Evolutionary conservation across 228 moss, liverwort and hornwort species (phyloP).

Genomic region (Sphagnum fallax): DNA sequence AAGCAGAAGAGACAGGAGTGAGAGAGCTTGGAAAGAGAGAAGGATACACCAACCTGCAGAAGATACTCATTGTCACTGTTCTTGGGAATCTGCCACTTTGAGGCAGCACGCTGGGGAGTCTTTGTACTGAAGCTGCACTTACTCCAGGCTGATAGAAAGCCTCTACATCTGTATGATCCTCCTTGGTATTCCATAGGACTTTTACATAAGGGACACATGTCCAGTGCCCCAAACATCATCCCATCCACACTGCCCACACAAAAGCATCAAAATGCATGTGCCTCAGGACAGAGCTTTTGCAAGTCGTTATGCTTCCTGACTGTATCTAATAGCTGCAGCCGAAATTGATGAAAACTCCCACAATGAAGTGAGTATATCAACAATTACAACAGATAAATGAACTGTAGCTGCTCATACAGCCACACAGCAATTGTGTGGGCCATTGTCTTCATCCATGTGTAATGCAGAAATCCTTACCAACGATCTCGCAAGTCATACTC

Average conservation of each 20-base stretch:
- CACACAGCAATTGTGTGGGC: no score
- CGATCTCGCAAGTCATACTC: conserved; percentile 88
- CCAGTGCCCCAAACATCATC: conserved; percentile 78
- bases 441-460: no score
- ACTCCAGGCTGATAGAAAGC: conserved; percentile 90
- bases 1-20: not conserved
- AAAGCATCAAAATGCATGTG: not conserved
- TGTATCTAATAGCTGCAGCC: no score
- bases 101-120: conserved; percentile 46
- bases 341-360: not conserved
- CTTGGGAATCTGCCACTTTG: conserved; percentile 71
- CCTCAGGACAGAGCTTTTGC: not conserved
- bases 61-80: conserved; percentile 64
- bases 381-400: no score
- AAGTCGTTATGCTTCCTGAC: no score
- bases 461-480: conserved; percentile 37
- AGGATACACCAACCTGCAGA: conserved; percentile 37
- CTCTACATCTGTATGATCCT: conserved; percentile 80
- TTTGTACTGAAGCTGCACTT: conserved; percentile 74
- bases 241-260: conserved; percentile 63
- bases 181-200: conserved; percentile 83
- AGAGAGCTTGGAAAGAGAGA: not conserved
- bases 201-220: conserved; percentile 72
- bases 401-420: no score
- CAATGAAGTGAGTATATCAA: no score